Percentiles rank a stretch among this genome's conserved stretches.
phyloP scores from a whole-genome alignment of 2,329 filamentous ascomycete genomes.

The Colletotrichum lindemuthianum region DNA sequence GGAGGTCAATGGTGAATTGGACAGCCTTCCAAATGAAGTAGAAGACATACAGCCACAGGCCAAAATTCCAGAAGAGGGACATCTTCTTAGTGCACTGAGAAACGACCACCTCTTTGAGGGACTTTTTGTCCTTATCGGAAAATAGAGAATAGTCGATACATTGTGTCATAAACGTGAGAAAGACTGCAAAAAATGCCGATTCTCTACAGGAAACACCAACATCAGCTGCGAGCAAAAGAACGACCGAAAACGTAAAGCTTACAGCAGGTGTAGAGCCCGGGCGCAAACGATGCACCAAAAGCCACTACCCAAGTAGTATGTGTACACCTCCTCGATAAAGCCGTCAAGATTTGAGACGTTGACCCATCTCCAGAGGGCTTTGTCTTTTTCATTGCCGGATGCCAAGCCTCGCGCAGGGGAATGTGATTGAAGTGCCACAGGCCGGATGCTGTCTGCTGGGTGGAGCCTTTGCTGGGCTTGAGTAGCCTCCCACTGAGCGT shows the following conservation, averaged over 20 bases:
- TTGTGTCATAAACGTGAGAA: conserved; percentile 84
- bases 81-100: conserved; percentile 80
- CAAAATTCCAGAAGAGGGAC: conserved; percentile 79
- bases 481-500: conserved; percentile 65
- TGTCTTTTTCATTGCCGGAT: conserved; percentile 66
- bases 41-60: conserved; percentile 85
- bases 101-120: conserved; percentile 66
- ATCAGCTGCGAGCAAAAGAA: neutral
- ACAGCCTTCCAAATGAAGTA: conserved; percentile 86
- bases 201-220: conserved; percentile 60
- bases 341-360: conserved; percentile 90
- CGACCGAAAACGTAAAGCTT: conserved; percentile 47
- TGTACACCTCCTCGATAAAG: conserved; percentile 86
- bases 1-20: conserved; percentile 77
- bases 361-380: conserved; percentile 91
- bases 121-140: conserved; percentile 64
- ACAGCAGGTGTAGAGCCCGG: conserved; percentile 77
- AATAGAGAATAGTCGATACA: conserved; percentile 86
- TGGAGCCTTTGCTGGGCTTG: conserved; percentile 64
- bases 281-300: conserved; percentile 85
- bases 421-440: conserved; percentile 35
- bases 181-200: conserved; percentile 82
- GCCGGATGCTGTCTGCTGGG: conserved; percentile 46
- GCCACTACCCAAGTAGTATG: conserved; percentile 85
- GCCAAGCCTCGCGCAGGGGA: conserved; percentile 43